phyloP scores from a whole-genome alignment of 306 rosid species.

The Morella rubra region DNA sequence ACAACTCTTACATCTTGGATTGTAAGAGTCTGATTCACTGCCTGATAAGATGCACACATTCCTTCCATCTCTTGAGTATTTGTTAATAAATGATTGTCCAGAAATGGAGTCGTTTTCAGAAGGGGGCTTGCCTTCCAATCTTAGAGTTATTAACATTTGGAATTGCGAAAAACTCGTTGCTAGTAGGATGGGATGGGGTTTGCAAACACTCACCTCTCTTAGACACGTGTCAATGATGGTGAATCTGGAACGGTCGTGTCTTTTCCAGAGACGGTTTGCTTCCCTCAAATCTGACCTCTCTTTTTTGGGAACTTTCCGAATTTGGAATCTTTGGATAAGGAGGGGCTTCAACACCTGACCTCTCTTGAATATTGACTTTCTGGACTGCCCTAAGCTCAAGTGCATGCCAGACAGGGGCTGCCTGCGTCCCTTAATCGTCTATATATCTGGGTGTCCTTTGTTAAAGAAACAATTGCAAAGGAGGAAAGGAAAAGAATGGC shows the following conservation, averaged over 20 bases:
- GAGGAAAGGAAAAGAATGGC: too few species aligned
- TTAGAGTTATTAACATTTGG: not conserved
- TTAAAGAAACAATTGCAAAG: too few species aligned
- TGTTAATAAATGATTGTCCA: conserved; percentile 4
- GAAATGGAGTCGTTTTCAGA: conserved; percentile 27
- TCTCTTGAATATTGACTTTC: too few species aligned
- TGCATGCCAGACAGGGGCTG: too few species aligned
- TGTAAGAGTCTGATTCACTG: not conserved
- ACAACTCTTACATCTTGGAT: fast-evolving
- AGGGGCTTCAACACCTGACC: not conserved
- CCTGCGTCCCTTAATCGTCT: too few species aligned
- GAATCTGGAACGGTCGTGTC: conserved; percentile 1
- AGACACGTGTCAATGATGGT: not conserved
- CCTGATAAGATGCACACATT: conserved; percentile 11
- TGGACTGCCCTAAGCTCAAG: too few species aligned
- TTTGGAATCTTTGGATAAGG: not conserved
- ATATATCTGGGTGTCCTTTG: too few species aligned
- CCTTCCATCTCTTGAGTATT: conserved; percentile 15
- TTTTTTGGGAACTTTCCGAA: fast-evolving
- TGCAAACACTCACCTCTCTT: conserved; percentile 16
- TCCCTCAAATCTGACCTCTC: not conserved
- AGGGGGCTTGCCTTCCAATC: conserved; percentile 26
- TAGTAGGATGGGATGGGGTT: not conserved
- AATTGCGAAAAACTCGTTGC: conserved; percentile 8
- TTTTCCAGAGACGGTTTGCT: not conserved